Evolutionary conservation across 176 grass and related monocot species (phyloP), one percentile per base, ranked within the genome.

Genomic region (Dendrocalamus sinicus): DNA sequence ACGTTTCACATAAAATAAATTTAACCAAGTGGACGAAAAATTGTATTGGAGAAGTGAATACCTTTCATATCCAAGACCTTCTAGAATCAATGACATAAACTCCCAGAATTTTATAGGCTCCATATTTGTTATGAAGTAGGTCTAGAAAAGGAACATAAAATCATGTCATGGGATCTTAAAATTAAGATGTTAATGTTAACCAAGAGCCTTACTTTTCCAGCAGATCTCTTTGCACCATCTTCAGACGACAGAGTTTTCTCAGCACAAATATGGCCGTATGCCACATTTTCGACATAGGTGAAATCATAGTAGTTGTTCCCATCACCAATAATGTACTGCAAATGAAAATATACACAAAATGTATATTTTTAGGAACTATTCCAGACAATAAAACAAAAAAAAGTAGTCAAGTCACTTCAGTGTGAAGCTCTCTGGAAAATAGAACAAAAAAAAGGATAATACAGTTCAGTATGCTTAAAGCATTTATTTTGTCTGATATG

Each of bases 11-110:
- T n/a, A 79, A 20, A 14, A 24, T 78, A 50, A 81, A 41, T 61
- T 69, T 51, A 77, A 61, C 11, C 61, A 84, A 44, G 67, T 47
- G 23, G 11, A 45, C 30, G 4, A 24, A 8, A 67, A 54, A 71
- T 19, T n/a, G 9, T 22, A 65, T 44, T 59, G 32, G 61, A 47
- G 68, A 84, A 13, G 37, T 32, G 13, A 67, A 72, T 82, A 99
- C 96, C 96, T 99, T 82, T 99, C 88, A 89, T 99, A 96, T 88
- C 96, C 96, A 61, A 98, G 96, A 88, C 96, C 93, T 94, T 94
- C 92, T 82, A 96, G 84, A 86, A 98, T 88, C 76, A 99, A 84
- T 73, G 96, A 99, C 84, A 99, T 93, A 68, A 99, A 99, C 86
- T 94, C 96, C 96, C 96, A 96, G 84, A 99, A 99, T 81, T 99